A percentile compares a stretch with the other conserved stretches of the same genome.
Conservation (phyloP, 495 filamentous ascomycete species). For the Podospora pseudocomata region DNA sequence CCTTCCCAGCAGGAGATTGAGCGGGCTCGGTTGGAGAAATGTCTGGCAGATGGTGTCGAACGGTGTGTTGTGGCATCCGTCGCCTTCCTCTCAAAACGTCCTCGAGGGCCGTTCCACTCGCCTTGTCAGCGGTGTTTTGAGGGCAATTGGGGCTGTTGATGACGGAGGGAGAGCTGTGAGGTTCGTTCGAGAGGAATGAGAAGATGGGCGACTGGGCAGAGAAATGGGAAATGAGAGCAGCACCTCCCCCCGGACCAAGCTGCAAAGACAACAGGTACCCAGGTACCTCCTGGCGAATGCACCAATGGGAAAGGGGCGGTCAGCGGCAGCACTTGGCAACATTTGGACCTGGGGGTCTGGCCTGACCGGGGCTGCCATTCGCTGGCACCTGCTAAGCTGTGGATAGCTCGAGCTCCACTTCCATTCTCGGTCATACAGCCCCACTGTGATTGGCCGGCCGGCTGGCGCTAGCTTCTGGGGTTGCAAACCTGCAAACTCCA, state of each 20-base stretch:
- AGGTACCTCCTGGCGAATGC: not conserved
- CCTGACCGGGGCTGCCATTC: conserved; percentile 3
- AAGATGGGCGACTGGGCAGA: not conserved
- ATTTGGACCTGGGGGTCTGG: not conserved
- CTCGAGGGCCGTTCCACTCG: conserved; percentile 7
- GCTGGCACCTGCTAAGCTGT: conserved; percentile 7
- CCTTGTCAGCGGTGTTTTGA: conserved; percentile 10
- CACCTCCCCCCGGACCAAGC: conserved; percentile 4
- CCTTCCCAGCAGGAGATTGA: conserved; percentile 27
- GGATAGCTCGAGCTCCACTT: conserved; percentile 12
- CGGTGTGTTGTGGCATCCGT: not conserved
- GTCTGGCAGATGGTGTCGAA: not conserved
- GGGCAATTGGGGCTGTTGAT: conserved; percentile 3
- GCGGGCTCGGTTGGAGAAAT: conserved; percentile 3
- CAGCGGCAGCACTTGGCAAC: conserved; percentile 11
- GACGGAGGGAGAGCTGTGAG: conserved; percentile 2
- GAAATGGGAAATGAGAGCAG: conserved; percentile 14
- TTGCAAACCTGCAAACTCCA: conserved; percentile 7
- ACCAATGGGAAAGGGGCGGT: conserved; percentile 10
- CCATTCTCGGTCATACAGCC: conserved; percentile 15
- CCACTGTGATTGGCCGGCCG: conserved; percentile 17
- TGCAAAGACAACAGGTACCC: conserved; percentile 4
- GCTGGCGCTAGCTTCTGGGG: conserved; percentile 9
- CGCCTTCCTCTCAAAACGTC: conserved; percentile 2
- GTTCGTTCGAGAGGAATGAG: not conserved